phyloP scores from a whole-genome alignment of 164 flowering plant genomes.

The Dillenia turbinata region DNA sequence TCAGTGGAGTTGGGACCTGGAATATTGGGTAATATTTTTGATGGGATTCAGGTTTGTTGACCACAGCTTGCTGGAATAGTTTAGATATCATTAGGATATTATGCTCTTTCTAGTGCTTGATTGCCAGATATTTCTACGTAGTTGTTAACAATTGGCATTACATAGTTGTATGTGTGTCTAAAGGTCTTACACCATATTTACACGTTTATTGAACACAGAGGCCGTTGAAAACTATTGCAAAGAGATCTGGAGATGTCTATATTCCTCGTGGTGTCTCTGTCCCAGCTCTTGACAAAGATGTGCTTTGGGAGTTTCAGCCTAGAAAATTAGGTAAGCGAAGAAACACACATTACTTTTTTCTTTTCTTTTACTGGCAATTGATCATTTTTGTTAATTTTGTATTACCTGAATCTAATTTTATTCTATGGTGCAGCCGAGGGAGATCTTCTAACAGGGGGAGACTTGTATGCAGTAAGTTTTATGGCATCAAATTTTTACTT shows the following conservation, averaged over 20 bases:
- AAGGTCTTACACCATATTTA: neutral
- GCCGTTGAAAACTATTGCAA: constrained; percentile 96
- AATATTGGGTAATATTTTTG: constrained; percentile 96
- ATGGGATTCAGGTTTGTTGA: constrained; percentile 90
- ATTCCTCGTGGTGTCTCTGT: constrained; percentile 99
- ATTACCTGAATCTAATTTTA: neutral
- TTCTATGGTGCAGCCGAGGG: constrained; percentile 71
- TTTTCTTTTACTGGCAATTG: too few relatives aligned
- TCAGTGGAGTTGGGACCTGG: constrained; percentile 99
- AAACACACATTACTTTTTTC: neutral
- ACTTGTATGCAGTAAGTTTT: constrained; percentile 90
- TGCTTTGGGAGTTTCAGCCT: constrained; percentile 92
- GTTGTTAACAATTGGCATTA: neutral
- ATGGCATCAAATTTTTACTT: neutral
- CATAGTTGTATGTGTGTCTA: neutral
- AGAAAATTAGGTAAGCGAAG: constrained; percentile 66
- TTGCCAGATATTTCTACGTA: neutral
- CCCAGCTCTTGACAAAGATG: constrained; percentile 97
- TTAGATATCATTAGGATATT: neutral
- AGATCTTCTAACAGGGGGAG: constrained; percentile 94
- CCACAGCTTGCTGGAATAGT: neutral
- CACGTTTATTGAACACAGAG: constrained; percentile 42
- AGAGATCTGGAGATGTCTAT: constrained; percentile 90
- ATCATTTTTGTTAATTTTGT: neutral
- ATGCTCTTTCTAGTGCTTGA: neutral